Base-by-base conservation (phyloP, 179 eudicot genomes). In the Vitellaria paradoxa region DNA sequence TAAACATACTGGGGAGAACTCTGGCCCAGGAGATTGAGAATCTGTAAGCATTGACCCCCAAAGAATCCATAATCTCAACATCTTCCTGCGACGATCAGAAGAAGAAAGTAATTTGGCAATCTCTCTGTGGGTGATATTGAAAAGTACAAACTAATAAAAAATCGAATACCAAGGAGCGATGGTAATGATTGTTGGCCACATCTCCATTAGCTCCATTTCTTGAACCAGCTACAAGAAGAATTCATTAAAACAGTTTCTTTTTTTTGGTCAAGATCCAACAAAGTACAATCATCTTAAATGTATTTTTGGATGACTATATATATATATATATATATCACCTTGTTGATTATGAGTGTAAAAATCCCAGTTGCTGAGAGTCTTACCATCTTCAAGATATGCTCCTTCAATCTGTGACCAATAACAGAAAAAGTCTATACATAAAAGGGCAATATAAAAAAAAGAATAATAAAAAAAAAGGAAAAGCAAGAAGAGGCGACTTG, bases 1-100 rank as follows among this genome's bases (percentile, higher is more conserved):
- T 30, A 15, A 5, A 13, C 80, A 62, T 85, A 91, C 96, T 81
- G 65, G 97, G 97, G 56, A 91, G 80, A 81, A 92, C 70, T 89
- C 98, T 88, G 47, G 92, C 65, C 96, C 98, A 94, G 40, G 98
- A 89, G 46, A 94, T 89, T 24, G 98, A 94, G 74, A 94, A 88
- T 62, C 98, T 79, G 70, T 94, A 94, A 15, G 96, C 91, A 83
- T 88, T 79, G 73, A 93, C 85, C 50, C 98, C 94, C 55, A 94
- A 87, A 30, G 87, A 83, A 24, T 87, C 81, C 82, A 90, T 61
- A 20, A 82, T 78, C 55, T 94, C 88, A 24, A 94, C 90, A 81
- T 94, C 98, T 76, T 90, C 93, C 97, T 93, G 89, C 69, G 50
- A 46, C 9, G 52, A 45, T 67, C 26, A 81, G 40, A n/a, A 4